Conservation (phyloP, 73 alveolate species). For the Paramecium octaurelia region DNA sequence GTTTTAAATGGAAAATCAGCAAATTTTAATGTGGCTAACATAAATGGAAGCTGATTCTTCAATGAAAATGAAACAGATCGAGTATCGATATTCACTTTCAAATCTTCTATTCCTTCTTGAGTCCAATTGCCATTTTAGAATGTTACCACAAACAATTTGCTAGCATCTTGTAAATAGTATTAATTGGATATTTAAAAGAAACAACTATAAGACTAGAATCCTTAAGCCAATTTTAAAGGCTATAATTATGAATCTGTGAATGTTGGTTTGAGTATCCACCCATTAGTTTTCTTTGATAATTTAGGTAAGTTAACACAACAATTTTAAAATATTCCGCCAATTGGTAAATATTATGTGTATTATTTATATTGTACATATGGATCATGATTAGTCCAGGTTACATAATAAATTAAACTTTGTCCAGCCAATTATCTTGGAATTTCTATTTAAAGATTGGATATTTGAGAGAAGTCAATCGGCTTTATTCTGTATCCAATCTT, state of each 20-base stretch:
- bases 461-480: not conserved
- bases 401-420: not conserved
- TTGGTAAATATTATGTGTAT: not conserved
- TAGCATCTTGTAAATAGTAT: not conserved
- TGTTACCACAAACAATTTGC: not conserved
- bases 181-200: not conserved
- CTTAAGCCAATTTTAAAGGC: not conserved
- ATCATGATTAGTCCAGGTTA: not conserved
- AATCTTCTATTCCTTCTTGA: not conserved
- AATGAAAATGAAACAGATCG: not conserved
- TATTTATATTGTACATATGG: not conserved
- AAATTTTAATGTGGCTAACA: not conserved
- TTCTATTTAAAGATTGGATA: not conserved
- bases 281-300: not conserved
- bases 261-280: not conserved
- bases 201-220: not conserved
- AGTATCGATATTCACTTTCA: constrained; percentile 1
- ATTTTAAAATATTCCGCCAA: constrained; percentile 4
- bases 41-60: not conserved
- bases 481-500: constrained; percentile 24
- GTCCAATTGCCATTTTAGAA: constrained; percentile 2
- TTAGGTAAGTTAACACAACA: not conserved
- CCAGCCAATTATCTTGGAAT: constrained; percentile 15
- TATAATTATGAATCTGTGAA: not conserved
- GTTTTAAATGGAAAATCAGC: constrained; percentile 35